phyloP scores from a whole-genome alignment of 139 green algal species.

The Coelastrella sp. region DNA sequence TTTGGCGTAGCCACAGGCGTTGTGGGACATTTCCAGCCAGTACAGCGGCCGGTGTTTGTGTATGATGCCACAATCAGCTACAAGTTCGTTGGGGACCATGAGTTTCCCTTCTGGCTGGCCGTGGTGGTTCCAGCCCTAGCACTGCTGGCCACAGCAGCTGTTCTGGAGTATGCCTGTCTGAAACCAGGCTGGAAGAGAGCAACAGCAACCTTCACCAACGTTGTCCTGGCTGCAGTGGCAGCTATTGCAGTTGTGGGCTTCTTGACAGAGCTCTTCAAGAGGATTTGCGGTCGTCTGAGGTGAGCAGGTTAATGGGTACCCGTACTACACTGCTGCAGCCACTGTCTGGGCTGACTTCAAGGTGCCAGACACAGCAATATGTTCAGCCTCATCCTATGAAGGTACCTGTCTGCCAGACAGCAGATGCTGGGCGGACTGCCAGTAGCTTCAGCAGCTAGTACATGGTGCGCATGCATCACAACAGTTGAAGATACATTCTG shows the following conservation, averaged over 20 bases:
- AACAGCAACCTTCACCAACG: not conserved
- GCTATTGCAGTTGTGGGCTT: constrained; percentile 26
- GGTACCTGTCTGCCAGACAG: not conserved
- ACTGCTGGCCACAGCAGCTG: not conserved
- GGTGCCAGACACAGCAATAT: not conserved
- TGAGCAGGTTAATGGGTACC: not conserved
- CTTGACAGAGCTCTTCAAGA: constrained; percentile 44
- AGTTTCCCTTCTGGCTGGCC: constrained; percentile 3
- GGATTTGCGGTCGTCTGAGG: constrained; percentile 27
- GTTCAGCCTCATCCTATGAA: not conserved
- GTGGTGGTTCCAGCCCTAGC: constrained; percentile 8
- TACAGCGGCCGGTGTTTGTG: constrained; percentile 12
- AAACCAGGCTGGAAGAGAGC: not conserved
- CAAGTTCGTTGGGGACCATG: not conserved
- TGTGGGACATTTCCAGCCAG: not conserved
- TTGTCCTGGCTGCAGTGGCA: constrained; percentile 16
- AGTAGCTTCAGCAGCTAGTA: too few relatives aligned
- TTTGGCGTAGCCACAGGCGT: constrained; percentile 1
- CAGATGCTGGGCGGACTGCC: too few relatives aligned
- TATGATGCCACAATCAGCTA: constrained; percentile 27
- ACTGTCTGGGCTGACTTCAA: not conserved
- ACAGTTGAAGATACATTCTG: too few relatives aligned
- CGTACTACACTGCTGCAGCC: not conserved
- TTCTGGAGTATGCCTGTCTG: not conserved
- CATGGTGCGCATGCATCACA: too few relatives aligned